Base-by-base conservation (phyloP, 768 basidiomycete genomes). In the Suillus variegatus region DNA sequence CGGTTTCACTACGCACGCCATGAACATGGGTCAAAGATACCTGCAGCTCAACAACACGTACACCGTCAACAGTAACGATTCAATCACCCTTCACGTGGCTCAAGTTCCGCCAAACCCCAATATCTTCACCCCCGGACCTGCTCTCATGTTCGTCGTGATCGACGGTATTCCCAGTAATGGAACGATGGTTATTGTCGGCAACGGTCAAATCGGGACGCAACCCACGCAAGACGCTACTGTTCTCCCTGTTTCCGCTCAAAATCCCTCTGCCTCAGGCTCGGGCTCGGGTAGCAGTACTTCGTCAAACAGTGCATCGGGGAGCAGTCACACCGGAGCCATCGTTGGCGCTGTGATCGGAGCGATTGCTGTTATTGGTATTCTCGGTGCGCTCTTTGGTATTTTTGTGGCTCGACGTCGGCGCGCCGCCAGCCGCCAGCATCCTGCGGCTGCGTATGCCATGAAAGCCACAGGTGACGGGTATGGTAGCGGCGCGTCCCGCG, bases 61-160 rank as follows among this genome's bases (percentile, higher is more conserved):
- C 80, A 91, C 88, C 0, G 91, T 94, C 64, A 86, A 92, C 73
- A 75, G 72, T n/a, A 87, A 95, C 67, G 90, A 92, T 22, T 86
- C 89, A 20, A 88, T 93, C 68, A 85, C 84, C 10, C 79, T 97
- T 3, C 90, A 96, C 75, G 91, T 93, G 54, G 79, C 90, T 1
- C 95, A 96, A 74, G 82, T 87, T 9, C 94, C 93, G 0, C 91
- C 94, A 0, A 94, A 92, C 77, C 81, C 95, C 12, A 91, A 93
- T 73, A 70, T 98, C 71, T 85, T 97, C 81, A 89, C 91, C 71
- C 96, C 97, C 6, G 96, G 96, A 6, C 95, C 96, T 9, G 91
- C 86, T 0, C 81, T 95, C 68, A 66, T 96, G 66, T 97, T 87
- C 72, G 91, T 96, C 65, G 90, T 88, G 43, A 85, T 98, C 67